Percentiles rank a stretch among this genome's conserved stretches.
Evolutionary conservation across 768 basidiomycete genomes (phyloP).

Genomic region (Tulasnella sp.): DNA sequence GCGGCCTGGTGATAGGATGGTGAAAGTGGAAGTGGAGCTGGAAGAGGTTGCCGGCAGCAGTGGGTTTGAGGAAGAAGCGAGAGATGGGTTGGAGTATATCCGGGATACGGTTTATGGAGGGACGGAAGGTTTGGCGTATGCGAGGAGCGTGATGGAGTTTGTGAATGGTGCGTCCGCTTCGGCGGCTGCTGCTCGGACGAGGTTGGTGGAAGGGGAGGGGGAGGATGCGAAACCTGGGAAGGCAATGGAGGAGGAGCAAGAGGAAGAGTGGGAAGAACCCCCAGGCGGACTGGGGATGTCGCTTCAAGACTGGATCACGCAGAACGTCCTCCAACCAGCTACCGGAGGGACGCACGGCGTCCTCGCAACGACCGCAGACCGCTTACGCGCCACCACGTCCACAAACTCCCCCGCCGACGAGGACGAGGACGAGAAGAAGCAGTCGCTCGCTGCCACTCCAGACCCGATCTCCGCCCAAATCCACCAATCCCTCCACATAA

Average conservation of each 20-base stretch:
- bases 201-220: slow-evolving; percentile 1
- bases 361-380: neutral
- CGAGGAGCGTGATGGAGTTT: slow-evolving; percentile 70
- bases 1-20: neutral
- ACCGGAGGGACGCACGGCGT: slow-evolving; percentile 36
- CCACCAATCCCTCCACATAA: neutral
- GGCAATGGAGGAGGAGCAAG: neutral
- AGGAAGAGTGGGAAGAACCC: slow-evolving; percentile 12
- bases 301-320: slow-evolving; percentile 37
- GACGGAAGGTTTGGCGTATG: slow-evolving; percentile 65
- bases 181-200: neutral
- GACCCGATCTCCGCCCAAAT: neutral
- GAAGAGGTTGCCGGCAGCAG: neutral
- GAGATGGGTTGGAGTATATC: slow-evolving; percentile 54
- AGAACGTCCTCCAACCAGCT: slow-evolving; percentile 36
- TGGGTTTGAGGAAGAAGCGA: neutral
- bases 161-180: slow-evolving; percentile 30
- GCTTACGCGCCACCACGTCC: slow-evolving; percentile 19
- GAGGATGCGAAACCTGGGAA: neutral
- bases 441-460: neutral
- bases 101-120: slow-evolving; percentile 74
- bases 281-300: slow-evolving; percentile 23
- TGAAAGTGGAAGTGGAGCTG: neutral
- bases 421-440: neutral
- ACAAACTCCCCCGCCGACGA: neutral